Percentiles rank a stretch among this genome's conserved stretches.
phyloP scores from a whole-genome alignment of 257 asterid genomes.

The Orobanche coerulescens region DNA sequence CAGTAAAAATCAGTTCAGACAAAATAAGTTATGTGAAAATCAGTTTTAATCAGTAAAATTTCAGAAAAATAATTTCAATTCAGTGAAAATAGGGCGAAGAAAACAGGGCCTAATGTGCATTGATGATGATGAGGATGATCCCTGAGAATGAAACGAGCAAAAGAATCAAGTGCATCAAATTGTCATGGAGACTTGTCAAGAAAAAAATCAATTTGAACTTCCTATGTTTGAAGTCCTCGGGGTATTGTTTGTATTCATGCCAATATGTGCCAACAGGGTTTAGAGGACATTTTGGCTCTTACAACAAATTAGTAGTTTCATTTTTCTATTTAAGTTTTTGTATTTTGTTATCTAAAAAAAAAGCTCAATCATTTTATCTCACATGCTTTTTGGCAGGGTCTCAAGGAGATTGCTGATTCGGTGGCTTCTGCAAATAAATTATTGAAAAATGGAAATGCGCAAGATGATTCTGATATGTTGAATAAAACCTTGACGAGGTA shows the following conservation, averaged over 20 bases:
- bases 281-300: background rate
- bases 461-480: conserved; percentile 30
- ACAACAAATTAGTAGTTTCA: background rate
- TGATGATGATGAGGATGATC: too few species aligned
- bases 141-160: too few species aligned
- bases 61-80: too few species aligned
- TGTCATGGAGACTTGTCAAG: background rate
- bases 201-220: background rate
- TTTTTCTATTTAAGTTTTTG: background rate
- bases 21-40: too few species aligned
- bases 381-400: conserved; percentile 33
- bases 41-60: too few species aligned
- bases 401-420: conserved; percentile 46
- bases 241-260: background rate
- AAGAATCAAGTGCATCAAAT: too few species aligned
- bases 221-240: background rate
- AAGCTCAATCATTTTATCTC: background rate
- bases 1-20: too few species aligned
- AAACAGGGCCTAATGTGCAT: too few species aligned
- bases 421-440: conserved; percentile 21
- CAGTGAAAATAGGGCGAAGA: too few species aligned
- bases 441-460: conserved; percentile 32
- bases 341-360: background rate
- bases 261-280: background rate
- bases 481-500: conserved; percentile 35